phyloP scores from a whole-genome alignment of 2,329 filamentous ascomycete genomes.

The Spiromastix sp. region DNA sequence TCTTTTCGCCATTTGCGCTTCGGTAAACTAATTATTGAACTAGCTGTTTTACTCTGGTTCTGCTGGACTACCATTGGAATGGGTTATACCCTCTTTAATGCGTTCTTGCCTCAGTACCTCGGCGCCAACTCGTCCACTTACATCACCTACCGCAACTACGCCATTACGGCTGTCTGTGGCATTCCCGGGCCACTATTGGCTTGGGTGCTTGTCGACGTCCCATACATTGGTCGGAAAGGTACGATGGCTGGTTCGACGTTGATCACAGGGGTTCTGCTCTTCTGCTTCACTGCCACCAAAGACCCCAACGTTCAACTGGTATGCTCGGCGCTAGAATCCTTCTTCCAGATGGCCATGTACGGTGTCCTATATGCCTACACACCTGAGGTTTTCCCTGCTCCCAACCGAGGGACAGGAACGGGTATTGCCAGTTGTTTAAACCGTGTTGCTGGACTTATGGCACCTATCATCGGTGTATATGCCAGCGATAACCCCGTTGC shows the following conservation, averaged over 20 bases:
- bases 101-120: constrained; percentile 81
- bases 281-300: constrained; percentile 43
- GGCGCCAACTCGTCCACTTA: constrained; percentile 26
- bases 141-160: constrained; percentile 63
- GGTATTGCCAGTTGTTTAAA: constrained; percentile 38
- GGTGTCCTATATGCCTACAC: constrained; percentile 50
- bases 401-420: constrained; percentile 44
- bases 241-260: constrained; percentile 44
- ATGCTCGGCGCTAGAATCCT: constrained; percentile 44
- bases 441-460: constrained; percentile 34
- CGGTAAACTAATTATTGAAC: not conserved
- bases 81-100: constrained; percentile 81
- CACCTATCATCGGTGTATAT: constrained; percentile 36
- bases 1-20: not conserved
- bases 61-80: constrained; percentile 76
- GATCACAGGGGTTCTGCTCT: constrained; percentile 44
- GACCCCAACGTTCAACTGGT: constrained; percentile 40
- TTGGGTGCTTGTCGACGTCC: constrained; percentile 60
- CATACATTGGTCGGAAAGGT: constrained; percentile 49
- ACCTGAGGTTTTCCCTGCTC: constrained; percentile 48
- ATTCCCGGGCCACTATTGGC: constrained; percentile 68
- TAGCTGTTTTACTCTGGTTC: constrained; percentile 55
- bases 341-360: constrained; percentile 49
- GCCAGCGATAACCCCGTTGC: constrained; percentile 27
- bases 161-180: constrained; percentile 66